Conservation (phyloP, 148 eudicot genomes). For the Fagopyrum homotropicum region DNA sequence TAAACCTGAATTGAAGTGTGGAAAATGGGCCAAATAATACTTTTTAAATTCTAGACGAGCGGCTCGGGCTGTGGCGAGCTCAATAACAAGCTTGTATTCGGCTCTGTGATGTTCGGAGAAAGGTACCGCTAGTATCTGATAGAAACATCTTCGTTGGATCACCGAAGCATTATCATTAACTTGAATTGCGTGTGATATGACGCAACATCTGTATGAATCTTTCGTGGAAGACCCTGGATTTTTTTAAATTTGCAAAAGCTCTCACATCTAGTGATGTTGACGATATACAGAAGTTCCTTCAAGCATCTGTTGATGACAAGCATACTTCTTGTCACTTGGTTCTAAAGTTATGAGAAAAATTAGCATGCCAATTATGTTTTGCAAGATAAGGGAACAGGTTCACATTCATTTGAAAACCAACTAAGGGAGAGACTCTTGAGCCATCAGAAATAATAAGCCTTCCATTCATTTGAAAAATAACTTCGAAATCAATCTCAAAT, state of each 20-base stretch:
- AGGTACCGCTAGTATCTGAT: slow-evolving; percentile 36
- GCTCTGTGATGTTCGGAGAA: slow-evolving; percentile 62
- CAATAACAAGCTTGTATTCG: no score
- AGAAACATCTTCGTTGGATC: not conserved
- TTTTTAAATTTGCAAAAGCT: slow-evolving; percentile 77
- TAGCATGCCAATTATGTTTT: not conserved
- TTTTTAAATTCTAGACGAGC: slow-evolving; percentile 46
- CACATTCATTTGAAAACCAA: slow-evolving; percentile 17
- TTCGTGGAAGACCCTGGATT: slow-evolving; percentile 76
- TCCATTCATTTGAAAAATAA: no score
- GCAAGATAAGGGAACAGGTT: not conserved
- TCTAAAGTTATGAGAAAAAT: not conserved
- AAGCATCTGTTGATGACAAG: slow-evolving; percentile 72
- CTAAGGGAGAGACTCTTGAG: slow-evolving; percentile 47
- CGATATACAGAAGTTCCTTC: slow-evolving; percentile 92
- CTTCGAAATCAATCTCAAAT: no score
- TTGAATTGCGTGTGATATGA: not conserved
- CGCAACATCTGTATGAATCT: slow-evolving; percentile 77
- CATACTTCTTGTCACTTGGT: slow-evolving; percentile 14
- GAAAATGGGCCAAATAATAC: not conserved
- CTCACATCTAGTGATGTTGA: slow-evolving; percentile 80
- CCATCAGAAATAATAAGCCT: no score
- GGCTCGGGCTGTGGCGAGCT: no score
- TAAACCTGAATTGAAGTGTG: no score
- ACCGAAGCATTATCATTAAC: not conserved